Conservation (phyloP, 2,329 filamentous ascomycete genomes). For the Pseudogymnoascus sp. region DNA sequence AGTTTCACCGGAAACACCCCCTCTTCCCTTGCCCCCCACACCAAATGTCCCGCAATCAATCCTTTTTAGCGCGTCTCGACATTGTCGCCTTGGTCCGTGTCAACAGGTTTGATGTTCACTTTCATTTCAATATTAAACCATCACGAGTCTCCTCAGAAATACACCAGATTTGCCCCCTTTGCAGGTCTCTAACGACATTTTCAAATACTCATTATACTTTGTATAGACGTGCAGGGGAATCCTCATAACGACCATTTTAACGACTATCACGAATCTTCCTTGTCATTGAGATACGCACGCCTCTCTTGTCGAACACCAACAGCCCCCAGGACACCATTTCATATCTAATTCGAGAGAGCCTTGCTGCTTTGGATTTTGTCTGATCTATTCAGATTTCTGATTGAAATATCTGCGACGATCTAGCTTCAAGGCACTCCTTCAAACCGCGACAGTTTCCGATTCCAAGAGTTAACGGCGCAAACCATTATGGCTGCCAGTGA, state of each 20-base stretch:
- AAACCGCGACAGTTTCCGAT: not conserved
- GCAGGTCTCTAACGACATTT: not conserved
- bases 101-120: conserved; percentile 5
- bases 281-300: conserved; percentile 5
- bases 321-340: not conserved
- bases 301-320: not conserved
- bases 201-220: conserved; percentile 3
- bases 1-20: not conserved
- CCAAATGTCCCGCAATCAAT: conserved; percentile 4
- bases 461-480: not conserved
- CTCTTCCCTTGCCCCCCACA: not conserved
- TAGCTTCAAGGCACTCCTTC: not conserved
- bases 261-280: conserved; percentile 9
- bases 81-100: conserved; percentile 5
- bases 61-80: conserved; percentile 7
- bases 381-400: conserved; percentile 3
- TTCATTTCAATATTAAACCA: conserved; percentile 2
- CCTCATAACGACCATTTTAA: conserved; percentile 5
- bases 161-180: not conserved
- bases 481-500: conserved; percentile 24
- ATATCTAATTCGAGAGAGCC: not conserved
- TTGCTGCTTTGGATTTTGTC: not conserved
- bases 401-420: conserved; percentile 3
- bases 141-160: not conserved
- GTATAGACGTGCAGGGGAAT: not conserved